A percentile compares a stretch with the other conserved stretches of the same genome.
These are phyloP conservation scores for Fusarium tupiense DNA, from an alignment of 2,329 filamentous ascomycete species.

Conservation along the genomic window DNA sequence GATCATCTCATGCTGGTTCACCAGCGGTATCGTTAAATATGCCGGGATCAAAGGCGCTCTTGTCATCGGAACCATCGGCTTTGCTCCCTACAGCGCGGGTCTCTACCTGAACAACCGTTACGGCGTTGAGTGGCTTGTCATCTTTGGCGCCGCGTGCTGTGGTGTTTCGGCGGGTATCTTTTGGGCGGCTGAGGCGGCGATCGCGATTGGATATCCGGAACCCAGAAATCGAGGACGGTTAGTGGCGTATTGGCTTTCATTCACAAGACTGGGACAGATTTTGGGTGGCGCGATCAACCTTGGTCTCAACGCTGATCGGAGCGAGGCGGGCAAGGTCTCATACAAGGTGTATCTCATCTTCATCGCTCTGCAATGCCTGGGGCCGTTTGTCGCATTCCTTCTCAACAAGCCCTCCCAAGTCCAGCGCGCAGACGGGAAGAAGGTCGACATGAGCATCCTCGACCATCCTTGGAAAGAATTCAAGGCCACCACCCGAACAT, in stretches of 20 bases:
- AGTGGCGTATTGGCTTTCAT: conserved; percentile 71
- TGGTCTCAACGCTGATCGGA: conserved; percentile 66
- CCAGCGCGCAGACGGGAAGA: conserved; percentile 68
- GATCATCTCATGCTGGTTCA: conserved; percentile 62
- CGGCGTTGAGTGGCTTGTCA: conserved; percentile 55
- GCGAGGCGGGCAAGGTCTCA: conserved; percentile 67
- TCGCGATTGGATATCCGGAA: conserved; percentile 70
- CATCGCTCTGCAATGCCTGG: conserved; percentile 70
- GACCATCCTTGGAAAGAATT: conserved; percentile 66
- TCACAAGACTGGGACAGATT: conserved; percentile 61
- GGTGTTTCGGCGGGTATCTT: conserved; percentile 51
- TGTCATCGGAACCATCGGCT: conserved; percentile 55
- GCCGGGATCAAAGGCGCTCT: conserved; percentile 49
- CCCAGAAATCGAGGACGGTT: conserved; percentile 68
- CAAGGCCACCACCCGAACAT: conserved; percentile 63
- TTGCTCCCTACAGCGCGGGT: conserved; percentile 54
- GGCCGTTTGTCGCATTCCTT: conserved; percentile 68
- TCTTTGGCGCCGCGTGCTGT: conserved; percentile 54
- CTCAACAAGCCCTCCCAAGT: conserved; percentile 67
- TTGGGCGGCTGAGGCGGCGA: conserved; percentile 50
- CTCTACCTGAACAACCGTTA: conserved; percentile 57
- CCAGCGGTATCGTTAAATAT: conserved; percentile 37
- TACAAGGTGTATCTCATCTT: conserved; percentile 74
- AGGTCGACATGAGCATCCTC: conserved; percentile 65
- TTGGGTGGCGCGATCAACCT: conserved; percentile 74